Percentiles rank a stretch among this genome's conserved stretches.
Conservation (phyloP, 2,329 filamentous ascomycete species). For the Rhinocladiella similis region DNA sequence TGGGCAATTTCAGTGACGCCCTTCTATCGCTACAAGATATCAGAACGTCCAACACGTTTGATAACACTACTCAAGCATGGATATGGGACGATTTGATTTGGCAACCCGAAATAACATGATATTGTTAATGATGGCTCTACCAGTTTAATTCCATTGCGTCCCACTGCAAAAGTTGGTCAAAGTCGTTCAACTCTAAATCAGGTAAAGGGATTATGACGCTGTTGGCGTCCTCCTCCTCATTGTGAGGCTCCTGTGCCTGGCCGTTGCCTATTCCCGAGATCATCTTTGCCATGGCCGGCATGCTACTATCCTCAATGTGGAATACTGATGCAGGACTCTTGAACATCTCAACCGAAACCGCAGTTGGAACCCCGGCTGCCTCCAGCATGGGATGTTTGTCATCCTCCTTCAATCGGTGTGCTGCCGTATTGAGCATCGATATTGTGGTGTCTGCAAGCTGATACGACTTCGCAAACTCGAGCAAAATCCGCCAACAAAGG, state of each 20-base stretch:
- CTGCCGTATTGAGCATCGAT: conserved; percentile 17
- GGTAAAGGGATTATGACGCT: too few relatives aligned
- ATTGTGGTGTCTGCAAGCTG: conserved; percentile 15
- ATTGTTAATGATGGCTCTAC: background rate
- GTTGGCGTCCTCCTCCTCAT: too few relatives aligned
- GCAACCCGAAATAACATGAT: conserved; percentile 12
- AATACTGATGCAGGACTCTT: background rate
- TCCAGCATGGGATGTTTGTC: background rate
- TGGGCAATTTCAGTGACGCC: conserved; percentile 24
- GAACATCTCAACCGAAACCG: too few relatives aligned
- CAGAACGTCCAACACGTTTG: conserved; percentile 11
- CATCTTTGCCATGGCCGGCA: too few relatives aligned
- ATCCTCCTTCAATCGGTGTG: conserved; percentile 10
- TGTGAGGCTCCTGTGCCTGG: too few relatives aligned
- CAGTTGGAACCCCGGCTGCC: too few relatives aligned
- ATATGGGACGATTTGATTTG: conserved; percentile 22
- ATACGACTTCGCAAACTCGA: conserved; percentile 14
- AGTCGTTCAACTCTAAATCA: too few relatives aligned
- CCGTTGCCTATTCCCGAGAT: too few relatives aligned
- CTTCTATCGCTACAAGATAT: conserved; percentile 21
- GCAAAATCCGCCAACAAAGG: conserved; percentile 22
- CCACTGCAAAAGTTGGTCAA: too few relatives aligned
- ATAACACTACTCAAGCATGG: conserved; percentile 17
- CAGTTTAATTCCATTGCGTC: too few relatives aligned
- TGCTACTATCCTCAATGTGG: too few relatives aligned